Evolutionary conservation across 768 basidiomycete species (phyloP).

Genomic region (Mycena kentingensis): DNA sequence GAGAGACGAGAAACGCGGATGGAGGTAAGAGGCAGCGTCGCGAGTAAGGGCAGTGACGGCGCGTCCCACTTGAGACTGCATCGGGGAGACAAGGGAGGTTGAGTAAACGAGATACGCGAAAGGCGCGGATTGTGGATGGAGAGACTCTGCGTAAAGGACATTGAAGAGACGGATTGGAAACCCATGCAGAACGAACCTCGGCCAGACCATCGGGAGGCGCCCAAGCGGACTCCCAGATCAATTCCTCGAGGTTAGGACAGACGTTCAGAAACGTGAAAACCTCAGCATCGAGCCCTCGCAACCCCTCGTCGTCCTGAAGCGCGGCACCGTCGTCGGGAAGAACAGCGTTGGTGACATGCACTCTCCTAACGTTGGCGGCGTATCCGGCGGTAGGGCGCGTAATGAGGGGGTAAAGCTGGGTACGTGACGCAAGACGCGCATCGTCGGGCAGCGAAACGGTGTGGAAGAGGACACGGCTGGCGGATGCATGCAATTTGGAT

Average conservation of each 20-base stretch:
- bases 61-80: conserved; percentile 36
- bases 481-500: conserved; percentile 30
- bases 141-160: conserved; percentile 23
- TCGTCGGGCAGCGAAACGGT: conserved; percentile 34
- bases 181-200: conserved; percentile 31
- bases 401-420: conserved; percentile 28
- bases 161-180: background rate
- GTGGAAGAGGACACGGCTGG: conserved; percentile 34
- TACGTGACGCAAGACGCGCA: conserved; percentile 21
- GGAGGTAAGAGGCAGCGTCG: conserved; percentile 29
- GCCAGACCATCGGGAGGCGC: conserved; percentile 41
- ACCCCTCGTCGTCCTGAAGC: background rate
- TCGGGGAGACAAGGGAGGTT: conserved; percentile 22
- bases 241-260: conserved; percentile 31
- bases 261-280: conserved; percentile 17
- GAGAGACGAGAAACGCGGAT: conserved; percentile 36
- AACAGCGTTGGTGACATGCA: conserved; percentile 25
- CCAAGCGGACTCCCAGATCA: conserved; percentile 35
- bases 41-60: conserved; percentile 36
- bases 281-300: conserved; percentile 23
- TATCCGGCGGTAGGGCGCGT: conserved; percentile 35
- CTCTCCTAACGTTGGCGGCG: conserved; percentile 31
- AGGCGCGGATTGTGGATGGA: conserved; percentile 27
- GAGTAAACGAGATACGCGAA: conserved; percentile 24
- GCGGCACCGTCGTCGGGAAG: conserved; percentile 5